These are phyloP conservation scores for Metarhizium robertsii DNA, from an alignment of 2,329 filamentous ascomycete species.

Conservation along the genomic window DNA sequence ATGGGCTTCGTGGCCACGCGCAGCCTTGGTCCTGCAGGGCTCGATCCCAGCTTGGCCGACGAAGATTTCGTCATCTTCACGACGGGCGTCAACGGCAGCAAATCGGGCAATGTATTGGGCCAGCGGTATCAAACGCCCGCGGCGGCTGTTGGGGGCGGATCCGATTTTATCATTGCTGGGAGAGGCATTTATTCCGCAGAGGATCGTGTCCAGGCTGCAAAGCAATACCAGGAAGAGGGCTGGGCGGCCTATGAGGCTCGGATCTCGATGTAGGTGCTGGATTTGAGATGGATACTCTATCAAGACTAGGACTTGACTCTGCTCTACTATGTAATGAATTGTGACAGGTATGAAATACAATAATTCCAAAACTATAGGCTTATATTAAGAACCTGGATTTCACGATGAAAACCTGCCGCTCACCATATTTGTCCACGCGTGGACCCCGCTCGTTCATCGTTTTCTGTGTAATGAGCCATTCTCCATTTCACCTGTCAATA, in stretches of 20 bases:
- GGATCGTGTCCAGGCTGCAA: conserved; percentile 35
- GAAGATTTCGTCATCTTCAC: conserved; percentile 52
- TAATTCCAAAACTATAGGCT: too few relatives aligned
- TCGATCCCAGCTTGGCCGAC: conserved; percentile 9
- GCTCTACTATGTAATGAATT: too few relatives aligned
- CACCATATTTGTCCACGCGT: too few relatives aligned
- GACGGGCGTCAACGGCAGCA: conserved; percentile 40
- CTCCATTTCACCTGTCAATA: too few relatives aligned
- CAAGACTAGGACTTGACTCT: too few relatives aligned
- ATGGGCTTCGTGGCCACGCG: conserved; percentile 28
- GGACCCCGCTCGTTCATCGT: too few relatives aligned
- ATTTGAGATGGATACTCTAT: too few relatives aligned
- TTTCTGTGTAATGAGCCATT: too few relatives aligned
- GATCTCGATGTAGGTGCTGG: not conserved
- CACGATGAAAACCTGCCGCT: too few relatives aligned
- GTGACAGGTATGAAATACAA: too few relatives aligned
- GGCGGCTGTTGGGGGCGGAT: conserved; percentile 38
- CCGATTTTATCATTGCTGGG: conserved; percentile 49
- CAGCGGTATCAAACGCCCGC: conserved; percentile 49
- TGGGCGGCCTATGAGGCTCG: conserved; percentile 9
- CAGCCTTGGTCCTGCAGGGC: conserved; percentile 21
- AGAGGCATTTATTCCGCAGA: conserved; percentile 40
- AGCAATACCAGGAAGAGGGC: conserved; percentile 8
- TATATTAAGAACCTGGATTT: too few relatives aligned
- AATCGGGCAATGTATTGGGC: conserved; percentile 40